Conservation (phyloP, 441 rosid genomes). For the Melastoma candidum region DNA sequence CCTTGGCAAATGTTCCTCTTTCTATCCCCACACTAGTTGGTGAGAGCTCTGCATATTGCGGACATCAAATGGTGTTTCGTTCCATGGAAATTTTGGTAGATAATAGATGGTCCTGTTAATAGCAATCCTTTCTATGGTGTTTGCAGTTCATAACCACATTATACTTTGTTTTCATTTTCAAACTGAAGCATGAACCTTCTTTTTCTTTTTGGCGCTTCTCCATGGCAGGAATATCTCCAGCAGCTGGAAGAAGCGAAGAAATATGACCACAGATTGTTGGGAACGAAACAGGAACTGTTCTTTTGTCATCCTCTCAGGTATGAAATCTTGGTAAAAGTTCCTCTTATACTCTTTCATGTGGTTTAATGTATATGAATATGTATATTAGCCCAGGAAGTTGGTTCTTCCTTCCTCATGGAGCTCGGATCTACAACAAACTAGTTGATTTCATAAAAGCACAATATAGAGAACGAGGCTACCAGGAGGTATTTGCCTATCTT, state of each 20-base stretch:
- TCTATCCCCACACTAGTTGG: no score
- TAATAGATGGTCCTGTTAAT: no score
- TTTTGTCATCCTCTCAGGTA: slow-evolving; percentile 86
- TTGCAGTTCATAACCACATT: no score
- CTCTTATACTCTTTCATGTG: slow-evolving; percentile 2
- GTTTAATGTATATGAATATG: slow-evolving; percentile 14
- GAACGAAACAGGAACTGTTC: slow-evolving; percentile 91
- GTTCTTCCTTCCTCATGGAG: slow-evolving; percentile 93
- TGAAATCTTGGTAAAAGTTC: neutral
- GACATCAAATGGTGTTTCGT: no score
- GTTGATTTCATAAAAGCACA: slow-evolving; percentile 65
- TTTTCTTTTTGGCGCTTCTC: slow-evolving; percentile 1
- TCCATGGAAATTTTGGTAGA: no score
- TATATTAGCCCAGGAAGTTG: slow-evolving; percentile 93
- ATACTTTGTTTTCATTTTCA: no score
- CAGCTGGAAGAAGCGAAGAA: slow-evolving; percentile 82
- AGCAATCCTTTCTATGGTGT: no score
- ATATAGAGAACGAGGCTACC: slow-evolving; percentile 83
- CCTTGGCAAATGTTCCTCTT: no score
- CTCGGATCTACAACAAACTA: slow-evolving; percentile 81
- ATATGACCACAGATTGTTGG: slow-evolving; percentile 85
- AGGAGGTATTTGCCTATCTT: slow-evolving; percentile 46
- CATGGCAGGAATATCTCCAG: slow-evolving; percentile 54
- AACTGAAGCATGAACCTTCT: neutral
- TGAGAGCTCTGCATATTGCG: no score